These are phyloP conservation scores for Petasospora rhodanensis DNA, from an alignment of 1,139 yeast species.

Conservation along the genomic window DNA sequence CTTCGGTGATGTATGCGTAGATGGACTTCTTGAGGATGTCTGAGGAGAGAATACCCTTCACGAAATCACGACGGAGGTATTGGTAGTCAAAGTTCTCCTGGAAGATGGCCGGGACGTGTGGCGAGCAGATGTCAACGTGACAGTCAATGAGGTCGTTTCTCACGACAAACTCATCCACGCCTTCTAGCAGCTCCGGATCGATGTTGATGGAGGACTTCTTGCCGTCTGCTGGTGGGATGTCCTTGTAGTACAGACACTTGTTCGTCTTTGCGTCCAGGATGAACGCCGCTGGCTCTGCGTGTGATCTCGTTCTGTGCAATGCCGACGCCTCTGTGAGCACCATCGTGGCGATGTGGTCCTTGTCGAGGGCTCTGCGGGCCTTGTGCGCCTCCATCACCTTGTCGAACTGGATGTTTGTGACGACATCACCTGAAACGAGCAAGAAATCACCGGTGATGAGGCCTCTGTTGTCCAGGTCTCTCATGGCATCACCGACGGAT, in stretches of 20 bases:
- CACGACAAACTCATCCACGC: constrained; percentile 69
- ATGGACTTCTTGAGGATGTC: constrained; percentile 89
- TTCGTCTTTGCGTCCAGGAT: constrained; percentile 68
- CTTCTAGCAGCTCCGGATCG: constrained; percentile 81
- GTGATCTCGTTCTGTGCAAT: constrained; percentile 78
- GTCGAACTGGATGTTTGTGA: constrained; percentile 79
- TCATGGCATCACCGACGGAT: constrained; percentile 95
- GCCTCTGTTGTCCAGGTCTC: constrained; percentile 90
- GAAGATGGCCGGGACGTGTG: constrained; percentile 91
- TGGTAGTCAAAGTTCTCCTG: constrained; percentile 97
- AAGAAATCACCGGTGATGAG: constrained; percentile 85
- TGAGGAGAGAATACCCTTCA: constrained; percentile 84
- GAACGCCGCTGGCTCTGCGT: constrained; percentile 78
- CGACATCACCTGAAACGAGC: constrained; percentile 89
- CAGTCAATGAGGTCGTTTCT: constrained; percentile 95
- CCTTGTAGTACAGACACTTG: constrained; percentile 81
- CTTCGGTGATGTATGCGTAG: constrained; percentile 73
- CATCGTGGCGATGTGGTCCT: constrained; percentile 92
- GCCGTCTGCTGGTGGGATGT: constrained; percentile 60
- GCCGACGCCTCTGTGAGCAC: constrained; percentile 83
- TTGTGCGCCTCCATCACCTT: constrained; percentile 72
- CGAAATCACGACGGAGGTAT: constrained; percentile 77
- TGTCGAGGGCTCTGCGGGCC: constrained; percentile 65
- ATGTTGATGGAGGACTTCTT: constrained; percentile 50
- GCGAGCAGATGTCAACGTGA: constrained; percentile 91